A percentile compares a stretch with the other conserved stretches of the same genome.
These are phyloP conservation scores for Nitzschia putrida DNA, from an alignment of 108 stramenopile genomes.

Conservation along the genomic window DNA sequence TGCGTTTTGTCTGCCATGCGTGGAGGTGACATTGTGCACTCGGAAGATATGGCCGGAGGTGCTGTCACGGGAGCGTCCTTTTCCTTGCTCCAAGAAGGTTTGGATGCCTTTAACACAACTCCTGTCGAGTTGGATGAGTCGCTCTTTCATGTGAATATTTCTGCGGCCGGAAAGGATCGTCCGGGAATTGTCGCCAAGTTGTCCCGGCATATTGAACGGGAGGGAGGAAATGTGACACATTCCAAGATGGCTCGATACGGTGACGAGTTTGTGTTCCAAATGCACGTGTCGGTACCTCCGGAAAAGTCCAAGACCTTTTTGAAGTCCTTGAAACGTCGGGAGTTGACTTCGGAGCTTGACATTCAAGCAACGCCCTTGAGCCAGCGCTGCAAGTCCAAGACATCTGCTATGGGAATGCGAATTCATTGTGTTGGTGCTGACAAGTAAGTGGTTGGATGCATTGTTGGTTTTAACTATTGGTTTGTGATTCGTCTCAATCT, in stretches of 20 bases:
- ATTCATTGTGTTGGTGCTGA: conserved; percentile 85
- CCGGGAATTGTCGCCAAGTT: conserved; percentile 72
- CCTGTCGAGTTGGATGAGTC: conserved; percentile 72
- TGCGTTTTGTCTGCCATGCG: conserved; percentile 84
- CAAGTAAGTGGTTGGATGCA: conserved; percentile 47
- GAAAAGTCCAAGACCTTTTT: conserved; percentile 40
- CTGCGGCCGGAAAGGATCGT: conserved; percentile 73
- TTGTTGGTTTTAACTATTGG: background rate
- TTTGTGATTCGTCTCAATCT: conserved; percentile 1
- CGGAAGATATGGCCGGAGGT: conserved; percentile 70
- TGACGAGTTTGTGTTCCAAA: conserved; percentile 78
- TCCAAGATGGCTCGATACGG: conserved; percentile 84
- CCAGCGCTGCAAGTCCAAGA: conserved; percentile 52
- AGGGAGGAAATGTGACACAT: conserved; percentile 83
- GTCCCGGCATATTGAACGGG: conserved; percentile 56
- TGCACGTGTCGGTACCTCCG: conserved; percentile 79
- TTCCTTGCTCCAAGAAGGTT: conserved; percentile 63
- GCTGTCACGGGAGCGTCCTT: conserved; percentile 72
- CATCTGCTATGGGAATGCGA: conserved; percentile 59
- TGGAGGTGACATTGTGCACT: conserved; percentile 76
- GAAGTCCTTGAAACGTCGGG: conserved; percentile 35
- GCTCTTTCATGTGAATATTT: conserved; percentile 66
- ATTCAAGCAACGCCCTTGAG: conserved; percentile 59
- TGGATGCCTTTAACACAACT: conserved; percentile 65
- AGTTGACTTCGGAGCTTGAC: conserved; percentile 49